Base-by-base conservation (phyloP, 768 basidiomycete genomes). In the Leccinum ochraceum region DNA sequence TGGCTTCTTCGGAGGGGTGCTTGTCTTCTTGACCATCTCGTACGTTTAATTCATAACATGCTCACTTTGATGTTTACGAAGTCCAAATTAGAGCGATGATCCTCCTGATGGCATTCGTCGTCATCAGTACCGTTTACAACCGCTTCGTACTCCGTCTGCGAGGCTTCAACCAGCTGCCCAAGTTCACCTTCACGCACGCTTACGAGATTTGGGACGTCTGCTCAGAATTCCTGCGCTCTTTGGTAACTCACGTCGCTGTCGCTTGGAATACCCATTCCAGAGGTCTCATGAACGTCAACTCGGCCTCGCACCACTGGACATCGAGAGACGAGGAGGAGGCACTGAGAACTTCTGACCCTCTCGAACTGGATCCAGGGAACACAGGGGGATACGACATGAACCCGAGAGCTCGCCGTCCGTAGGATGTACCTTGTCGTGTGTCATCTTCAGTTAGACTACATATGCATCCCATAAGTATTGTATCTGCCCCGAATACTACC, bases 51-150 rank as follows among this genome's bases (percentile, higher is more conserved):
- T 20, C 28, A 14, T 26, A 9, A 34, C 16, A 22, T 30, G 4
- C 50, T 17, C 46, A 10, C 6, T 34, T 28, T 17, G 13, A 20
- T 39, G 10, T 34, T 54, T 1, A 63, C n/a, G n/a, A 54, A 28
- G 51, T 14, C 36, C 46, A 26, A 52, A 55, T 48, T 66, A 93
- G 90, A 13, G 60, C 79, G 11, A 76, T 86, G 46, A 76, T 85
- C 36, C 67, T 89, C 6, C 70, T 89, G 48, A 75, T 89, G 72
- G 72, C 81, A 17, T 93, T 91, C 76, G 77, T 91, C 51, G 76
- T 88, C 63, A 77, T 85, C 44, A 87, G 89, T 39, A 86, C 85
- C 13, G 70, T 92, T 11, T 94, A 94, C 77, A 92, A 92, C 70
- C 86, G 87, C 60, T 89, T 82, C 69, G 86, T 89, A 54, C 86